phyloP scores from a whole-genome alignment of 139 green algal genomes.

The Micromonas commoda region DNA sequence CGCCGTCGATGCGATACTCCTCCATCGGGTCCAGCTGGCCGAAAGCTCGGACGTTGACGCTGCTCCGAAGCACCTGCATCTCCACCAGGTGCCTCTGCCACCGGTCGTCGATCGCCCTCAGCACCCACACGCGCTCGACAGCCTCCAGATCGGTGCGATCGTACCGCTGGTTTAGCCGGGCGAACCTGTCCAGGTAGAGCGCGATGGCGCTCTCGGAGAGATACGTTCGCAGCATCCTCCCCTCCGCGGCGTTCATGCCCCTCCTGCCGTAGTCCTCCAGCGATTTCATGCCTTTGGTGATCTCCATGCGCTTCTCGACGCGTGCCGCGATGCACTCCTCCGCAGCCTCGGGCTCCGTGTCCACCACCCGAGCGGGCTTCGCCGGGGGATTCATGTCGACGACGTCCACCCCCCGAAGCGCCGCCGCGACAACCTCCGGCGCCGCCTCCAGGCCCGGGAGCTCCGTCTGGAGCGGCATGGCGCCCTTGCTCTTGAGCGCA shows the following conservation, averaged over 20 bases:
- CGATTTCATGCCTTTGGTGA: neutral
- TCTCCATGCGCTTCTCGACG: neutral
- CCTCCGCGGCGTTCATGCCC: neutral
- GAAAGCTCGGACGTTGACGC: constrained; percentile 34
- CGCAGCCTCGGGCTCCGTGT: constrained; percentile 11
- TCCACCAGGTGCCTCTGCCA: constrained; percentile 14
- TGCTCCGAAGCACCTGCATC: neutral
- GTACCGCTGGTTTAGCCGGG: constrained; percentile 2
- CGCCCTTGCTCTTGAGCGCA: neutral
- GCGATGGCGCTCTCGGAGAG: constrained; percentile 13
- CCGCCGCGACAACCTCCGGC: neutral
- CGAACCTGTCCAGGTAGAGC: constrained; percentile 19
- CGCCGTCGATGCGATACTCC: constrained; percentile 44
- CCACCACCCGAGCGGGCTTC: neutral
- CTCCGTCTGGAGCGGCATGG: neutral
- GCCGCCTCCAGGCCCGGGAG: neutral
- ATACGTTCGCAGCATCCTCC: constrained; percentile 7
- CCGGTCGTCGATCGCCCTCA: constrained; percentile 3
- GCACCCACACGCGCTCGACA: constrained; percentile 14
- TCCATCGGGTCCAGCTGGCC: constrained; percentile 45
- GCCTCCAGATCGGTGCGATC: constrained; percentile 2
- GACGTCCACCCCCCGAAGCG: neutral
- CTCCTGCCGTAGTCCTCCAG: neutral
- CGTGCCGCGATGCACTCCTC: neutral
- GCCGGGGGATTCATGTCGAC: neutral